A percentile compares a stretch with the other conserved stretches of the same genome.
phyloP scores from a whole-genome alignment of 208 protist species.

The Herpetomonas samuelpessoai region DNA sequence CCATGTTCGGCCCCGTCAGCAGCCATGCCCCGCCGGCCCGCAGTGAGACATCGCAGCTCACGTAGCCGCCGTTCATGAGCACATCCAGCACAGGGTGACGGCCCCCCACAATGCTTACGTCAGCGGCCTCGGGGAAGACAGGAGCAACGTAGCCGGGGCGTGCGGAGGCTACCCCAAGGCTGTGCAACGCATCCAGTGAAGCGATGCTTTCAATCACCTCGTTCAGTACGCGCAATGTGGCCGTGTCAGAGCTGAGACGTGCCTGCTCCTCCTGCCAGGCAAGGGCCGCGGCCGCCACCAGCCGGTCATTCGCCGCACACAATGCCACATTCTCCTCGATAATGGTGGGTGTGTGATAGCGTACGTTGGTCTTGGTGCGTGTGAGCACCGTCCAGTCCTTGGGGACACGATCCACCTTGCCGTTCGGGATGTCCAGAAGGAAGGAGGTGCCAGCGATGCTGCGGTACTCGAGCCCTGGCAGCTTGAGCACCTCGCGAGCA shows the following conservation, averaged over 20 bases:
- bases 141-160: conserved; percentile 68
- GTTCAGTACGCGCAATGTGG: conserved; percentile 29
- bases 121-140: conserved; percentile 15
- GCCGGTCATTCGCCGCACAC: conserved; percentile 67
- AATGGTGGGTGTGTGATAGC: conserved; percentile 72
- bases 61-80: conserved; percentile 54
- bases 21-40: conserved; percentile 57
- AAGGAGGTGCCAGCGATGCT: conserved; percentile 79
- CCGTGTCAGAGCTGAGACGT: conserved; percentile 18
- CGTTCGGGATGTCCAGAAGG: conserved; percentile 66
- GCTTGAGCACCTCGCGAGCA: conserved; percentile 35
- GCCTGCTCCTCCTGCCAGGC: conserved; percentile 59
- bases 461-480: conserved; percentile 73
- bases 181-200: conserved; percentile 60
- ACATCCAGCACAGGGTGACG: conserved; percentile 75
- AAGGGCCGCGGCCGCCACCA: conserved; percentile 41
- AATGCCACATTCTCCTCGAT: conserved; percentile 48
- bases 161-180: conserved; percentile 47
- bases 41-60: conserved; percentile 60
- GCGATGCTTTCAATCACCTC: conserved; percentile 44
- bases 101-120: conserved; percentile 39
- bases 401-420: conserved; percentile 44
- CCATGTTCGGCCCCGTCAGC: conserved; percentile 96
- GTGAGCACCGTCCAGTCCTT: conserved; percentile 71
- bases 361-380: conserved; percentile 78